phyloP scores from a whole-genome alignment of 306 rosid species.

The Acacia melanoxylon region DNA sequence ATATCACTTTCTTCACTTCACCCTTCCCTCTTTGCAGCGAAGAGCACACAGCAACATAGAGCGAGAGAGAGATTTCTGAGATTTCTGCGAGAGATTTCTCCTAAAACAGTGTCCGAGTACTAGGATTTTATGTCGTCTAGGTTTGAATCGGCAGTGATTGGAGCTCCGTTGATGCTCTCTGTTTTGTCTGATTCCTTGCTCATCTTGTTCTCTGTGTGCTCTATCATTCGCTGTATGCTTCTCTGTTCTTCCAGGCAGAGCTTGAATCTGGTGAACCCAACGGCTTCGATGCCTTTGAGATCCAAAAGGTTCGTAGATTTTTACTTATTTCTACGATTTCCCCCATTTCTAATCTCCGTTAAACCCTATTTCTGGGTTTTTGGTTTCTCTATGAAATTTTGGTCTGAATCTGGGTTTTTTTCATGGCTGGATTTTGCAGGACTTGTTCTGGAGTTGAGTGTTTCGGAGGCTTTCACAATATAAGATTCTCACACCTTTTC shows the following conservation, averaged over 20 bases:
- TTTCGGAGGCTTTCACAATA: slow-evolving; percentile 54
- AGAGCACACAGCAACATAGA: background rate
- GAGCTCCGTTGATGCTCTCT: slow-evolving; percentile 72
- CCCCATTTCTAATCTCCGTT: background rate
- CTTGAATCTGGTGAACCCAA: slow-evolving; percentile 34
- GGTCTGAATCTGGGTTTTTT: background rate
- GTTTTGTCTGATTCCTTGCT: slow-evolving; percentile 17
- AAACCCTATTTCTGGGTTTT: background rate
- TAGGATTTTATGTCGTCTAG: slow-evolving; percentile 72
- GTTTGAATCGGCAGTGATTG: slow-evolving; percentile 58
- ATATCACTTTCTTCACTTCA: background rate
- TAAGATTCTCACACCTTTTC: slow-evolving; percentile 47
- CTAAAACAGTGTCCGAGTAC: slow-evolving; percentile 27
- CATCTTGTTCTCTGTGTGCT: slow-evolving; percentile 4
- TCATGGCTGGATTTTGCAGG: slow-evolving; percentile 42
- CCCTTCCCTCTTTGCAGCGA: background rate
- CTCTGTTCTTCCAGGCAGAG: slow-evolving; percentile 43
- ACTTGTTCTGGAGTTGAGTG: slow-evolving; percentile 60
- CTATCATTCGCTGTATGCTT: slow-evolving; percentile 41
- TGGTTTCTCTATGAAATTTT: background rate
- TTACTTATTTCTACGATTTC: background rate
- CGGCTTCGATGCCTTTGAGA: slow-evolving; percentile 82
- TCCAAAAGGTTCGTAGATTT: slow-evolving; percentile 48
- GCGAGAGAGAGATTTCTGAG: background rate
- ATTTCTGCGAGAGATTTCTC: background rate